Evolutionary conservation across 345 rosid species (phyloP), one percentile per base, ranked within the genome.

Genomic region (Rhodomyrtus tomentosa): DNA sequence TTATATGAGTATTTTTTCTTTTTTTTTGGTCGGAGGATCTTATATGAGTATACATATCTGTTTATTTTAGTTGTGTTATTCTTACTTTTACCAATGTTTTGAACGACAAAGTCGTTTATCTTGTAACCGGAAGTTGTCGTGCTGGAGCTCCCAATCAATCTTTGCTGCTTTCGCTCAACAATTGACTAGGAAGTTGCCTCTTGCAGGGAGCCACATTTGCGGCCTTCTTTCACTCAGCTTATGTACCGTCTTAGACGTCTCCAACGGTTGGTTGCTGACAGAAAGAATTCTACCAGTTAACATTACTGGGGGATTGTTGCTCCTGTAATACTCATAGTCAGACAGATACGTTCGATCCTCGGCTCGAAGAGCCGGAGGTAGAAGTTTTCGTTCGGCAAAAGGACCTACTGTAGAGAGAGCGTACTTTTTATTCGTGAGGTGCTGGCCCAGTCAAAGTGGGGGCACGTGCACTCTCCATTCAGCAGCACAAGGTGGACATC

Each of bases 381-480:
- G 84, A 88, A 53, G 80, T 85, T 86, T 82, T 42, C 51, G 82
- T 89, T 85, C 84, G 85, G 88, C 86, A 85, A 88, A 84, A 83
- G 87, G 87, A 59, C n/a, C n/a, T n/a, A 87, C 87, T 83, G 55
- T 81, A 53, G 58, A 81, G 42, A 81, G 55, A 49, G 56, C 8
- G 11, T 29, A 38, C 83, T 49, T 54, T 24, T 81, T 50, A 38
- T 27, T 49, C 10, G 83, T 81, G 76, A 68, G 76, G 45, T 81
- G 83, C 83, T 90, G 95, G 98, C 92, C 92, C 99, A 94, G 87
- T 95, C 98, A 91, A 96, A 96, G 94, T 88, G 98, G 96, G 98
- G 92, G 92, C 95, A 88, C 90, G 76, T 89, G 86, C 98, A 91
- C 95, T 82, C 53, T 83, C 85, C 80, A 80, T 85, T 87, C 88